These are phyloP conservation scores for Candida tetrigidarum DNA, from an alignment of 1,139 yeast genomes.

Conservation along the genomic window DNA sequence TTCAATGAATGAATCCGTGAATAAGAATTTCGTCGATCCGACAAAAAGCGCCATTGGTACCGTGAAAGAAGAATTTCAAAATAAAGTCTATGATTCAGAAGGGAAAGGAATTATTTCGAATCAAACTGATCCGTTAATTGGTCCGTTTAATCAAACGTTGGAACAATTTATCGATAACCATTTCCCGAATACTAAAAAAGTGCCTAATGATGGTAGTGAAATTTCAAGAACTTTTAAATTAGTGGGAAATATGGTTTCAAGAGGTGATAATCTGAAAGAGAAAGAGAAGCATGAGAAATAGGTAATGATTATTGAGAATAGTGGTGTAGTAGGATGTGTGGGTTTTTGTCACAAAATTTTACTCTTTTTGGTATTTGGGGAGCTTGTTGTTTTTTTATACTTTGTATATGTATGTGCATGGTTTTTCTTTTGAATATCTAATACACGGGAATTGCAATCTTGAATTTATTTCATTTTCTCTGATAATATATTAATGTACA, in stretches of 20 bases:
- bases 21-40: slow-evolving; percentile 43
- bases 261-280: slow-evolving; percentile 8
- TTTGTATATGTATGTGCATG: not conserved
- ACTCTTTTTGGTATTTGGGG: too few species aligned
- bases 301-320: slow-evolving; percentile 1
- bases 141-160: slow-evolving; percentile 60
- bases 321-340: not conserved
- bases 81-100: slow-evolving; percentile 49
- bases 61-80: slow-evolving; percentile 24
- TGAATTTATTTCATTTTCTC: not conserved
- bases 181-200: slow-evolving; percentile 49
- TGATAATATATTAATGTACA: slow-evolving; percentile 2
- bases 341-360: not conserved
- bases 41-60: slow-evolving; percentile 44
- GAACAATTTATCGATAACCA: slow-evolving; percentile 41
- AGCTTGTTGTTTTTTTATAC: slow-evolving; percentile 1
- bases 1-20: slow-evolving; percentile 25
- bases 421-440: not conserved
- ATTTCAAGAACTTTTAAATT: slow-evolving; percentile 51
- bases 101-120: slow-evolving; percentile 67
- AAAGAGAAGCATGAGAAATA: slow-evolving; percentile 10
- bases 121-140: slow-evolving; percentile 63
- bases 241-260: slow-evolving; percentile 37
- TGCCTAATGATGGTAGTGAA: slow-evolving; percentile 53
- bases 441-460: not conserved